Percentiles rank a stretch among this genome's conserved stretches.
These are phyloP conservation scores for Backusella tarrabulga DNA, from an alignment of 192 early-diverging fungal genomes.

Conservation along the genomic window DNA sequence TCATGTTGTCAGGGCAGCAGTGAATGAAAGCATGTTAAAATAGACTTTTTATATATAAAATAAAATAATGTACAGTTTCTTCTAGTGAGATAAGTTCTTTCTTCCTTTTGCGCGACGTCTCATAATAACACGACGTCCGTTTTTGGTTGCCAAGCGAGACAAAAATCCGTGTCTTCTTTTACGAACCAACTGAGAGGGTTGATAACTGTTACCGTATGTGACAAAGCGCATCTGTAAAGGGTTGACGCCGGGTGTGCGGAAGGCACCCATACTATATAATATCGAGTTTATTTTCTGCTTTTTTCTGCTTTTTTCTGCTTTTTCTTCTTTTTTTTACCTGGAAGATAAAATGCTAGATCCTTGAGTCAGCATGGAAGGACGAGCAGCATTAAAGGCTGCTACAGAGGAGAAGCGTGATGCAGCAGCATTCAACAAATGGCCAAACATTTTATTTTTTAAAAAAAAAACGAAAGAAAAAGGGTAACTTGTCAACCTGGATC, in stretches of 20 bases:
- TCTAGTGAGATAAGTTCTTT: slow-evolving; percentile 80
- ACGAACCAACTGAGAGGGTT: slow-evolving; percentile 86
- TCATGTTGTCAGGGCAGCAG: neutral
- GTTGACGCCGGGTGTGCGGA: slow-evolving; percentile 1
- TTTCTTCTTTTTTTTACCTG: slow-evolving; percentile 11
- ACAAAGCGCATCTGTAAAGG: slow-evolving; percentile 65
- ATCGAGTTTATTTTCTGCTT: too few relatives aligned
- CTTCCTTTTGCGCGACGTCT: slow-evolving; percentile 87
- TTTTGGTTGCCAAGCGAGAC: slow-evolving; percentile 70
- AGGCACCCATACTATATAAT: neutral
- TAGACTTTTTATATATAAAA: neutral
- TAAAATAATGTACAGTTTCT: neutral
- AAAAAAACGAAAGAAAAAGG: neutral
- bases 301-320: too few relatives aligned
- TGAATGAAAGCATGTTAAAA: slow-evolving; percentile 4
- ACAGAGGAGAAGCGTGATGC: neutral
- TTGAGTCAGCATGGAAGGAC: neutral
- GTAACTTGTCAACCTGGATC: neutral
- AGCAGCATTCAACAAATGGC: slow-evolving; percentile 15
- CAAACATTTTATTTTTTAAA: slow-evolving; percentile 6
- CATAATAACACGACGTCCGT: slow-evolving; percentile 72
- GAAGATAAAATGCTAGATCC: slow-evolving; percentile 5
- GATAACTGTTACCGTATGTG: slow-evolving; percentile 90
- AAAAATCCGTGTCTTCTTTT: slow-evolving; percentile 94
- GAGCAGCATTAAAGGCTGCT: neutral